These are phyloP conservation scores for Hanseniaspora valbyensis DNA, from an alignment of 805 yeast genomes.

Conservation along the genomic window DNA sequence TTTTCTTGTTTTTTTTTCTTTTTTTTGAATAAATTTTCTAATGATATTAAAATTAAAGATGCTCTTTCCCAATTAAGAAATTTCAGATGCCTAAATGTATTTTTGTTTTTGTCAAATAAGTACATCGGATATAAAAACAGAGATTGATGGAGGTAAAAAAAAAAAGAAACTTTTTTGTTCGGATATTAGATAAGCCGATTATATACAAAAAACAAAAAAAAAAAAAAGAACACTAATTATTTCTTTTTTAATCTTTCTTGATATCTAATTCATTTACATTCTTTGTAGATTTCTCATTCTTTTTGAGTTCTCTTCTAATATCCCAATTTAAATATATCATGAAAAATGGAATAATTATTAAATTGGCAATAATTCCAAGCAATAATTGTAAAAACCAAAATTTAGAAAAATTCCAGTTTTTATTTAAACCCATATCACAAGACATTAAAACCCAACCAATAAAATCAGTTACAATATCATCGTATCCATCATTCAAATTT, in stretches of 20 bases:
- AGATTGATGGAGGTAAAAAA: not conserved
- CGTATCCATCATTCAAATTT: conserved; percentile 51
- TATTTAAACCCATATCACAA: conserved; percentile 56
- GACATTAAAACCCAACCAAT: conserved; percentile 73
- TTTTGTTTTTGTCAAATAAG: not conserved
- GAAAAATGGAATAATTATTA: conserved; percentile 49
- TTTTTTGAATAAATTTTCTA: too few relatives aligned
- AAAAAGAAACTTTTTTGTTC: not conserved
- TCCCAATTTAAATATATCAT: conserved; percentile 41
- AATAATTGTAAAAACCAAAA: conserved; percentile 44
- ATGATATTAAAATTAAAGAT: too few relatives aligned
- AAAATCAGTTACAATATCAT: conserved; percentile 67
- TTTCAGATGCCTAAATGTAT: too few relatives aligned
- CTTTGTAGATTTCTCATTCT: conserved; percentile 16
- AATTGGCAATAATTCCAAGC: conserved; percentile 38
- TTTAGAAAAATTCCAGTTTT: conserved; percentile 36
- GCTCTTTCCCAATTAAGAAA: not conserved
- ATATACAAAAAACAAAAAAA: not conserved
- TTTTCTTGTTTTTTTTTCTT: too few relatives aligned
- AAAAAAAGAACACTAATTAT: not conserved
- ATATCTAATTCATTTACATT: not conserved
- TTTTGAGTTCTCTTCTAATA: conserved; percentile 39
- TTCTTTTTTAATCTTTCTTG: not conserved
- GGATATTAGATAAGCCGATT: not conserved
- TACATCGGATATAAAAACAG: not conserved